phyloP scores from a whole-genome alignment of 1,284 basidiomycete species.

The Wallemia mellicola region DNA sequence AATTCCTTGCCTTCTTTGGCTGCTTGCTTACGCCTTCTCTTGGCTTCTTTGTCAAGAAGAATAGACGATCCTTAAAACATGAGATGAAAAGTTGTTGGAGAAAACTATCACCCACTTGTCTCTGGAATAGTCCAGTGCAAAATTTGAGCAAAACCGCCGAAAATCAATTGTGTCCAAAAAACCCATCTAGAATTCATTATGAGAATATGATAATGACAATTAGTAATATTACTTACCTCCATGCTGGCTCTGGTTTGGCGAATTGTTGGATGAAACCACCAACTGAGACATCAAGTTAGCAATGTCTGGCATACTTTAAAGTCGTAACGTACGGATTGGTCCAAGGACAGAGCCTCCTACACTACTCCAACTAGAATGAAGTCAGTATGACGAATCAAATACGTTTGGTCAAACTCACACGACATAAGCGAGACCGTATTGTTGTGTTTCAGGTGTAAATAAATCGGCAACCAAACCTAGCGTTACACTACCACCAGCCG shows the following conservation, averaged over 20 bases:
- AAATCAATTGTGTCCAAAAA: background rate
- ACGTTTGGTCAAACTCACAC: too few species aligned
- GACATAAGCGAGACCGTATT: background rate
- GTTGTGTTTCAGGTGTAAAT: background rate
- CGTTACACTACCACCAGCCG: background rate
- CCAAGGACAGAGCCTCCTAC: background rate
- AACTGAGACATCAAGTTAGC: background rate
- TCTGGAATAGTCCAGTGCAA: background rate
- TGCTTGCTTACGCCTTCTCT: constrained; percentile 13
- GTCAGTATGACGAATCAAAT: too few species aligned
- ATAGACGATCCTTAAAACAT: constrained; percentile 10
- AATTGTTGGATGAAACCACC: background rate
- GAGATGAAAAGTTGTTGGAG: background rate
- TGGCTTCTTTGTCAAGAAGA: constrained; percentile 16
- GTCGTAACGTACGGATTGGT: background rate
- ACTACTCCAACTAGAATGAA: background rate
- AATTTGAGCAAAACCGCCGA: background rate
- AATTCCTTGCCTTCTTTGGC: constrained; percentile 4
- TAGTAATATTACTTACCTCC: background rate
- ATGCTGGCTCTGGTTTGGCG: background rate
- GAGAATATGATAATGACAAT: too few species aligned
- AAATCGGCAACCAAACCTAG: background rate
- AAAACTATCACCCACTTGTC: background rate
- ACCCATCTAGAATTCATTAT: too few species aligned
- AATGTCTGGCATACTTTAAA: background rate